Evolutionary conservation across 257 asterid genomes (phyloP).

Genomic region (Ballota nigra): DNA sequence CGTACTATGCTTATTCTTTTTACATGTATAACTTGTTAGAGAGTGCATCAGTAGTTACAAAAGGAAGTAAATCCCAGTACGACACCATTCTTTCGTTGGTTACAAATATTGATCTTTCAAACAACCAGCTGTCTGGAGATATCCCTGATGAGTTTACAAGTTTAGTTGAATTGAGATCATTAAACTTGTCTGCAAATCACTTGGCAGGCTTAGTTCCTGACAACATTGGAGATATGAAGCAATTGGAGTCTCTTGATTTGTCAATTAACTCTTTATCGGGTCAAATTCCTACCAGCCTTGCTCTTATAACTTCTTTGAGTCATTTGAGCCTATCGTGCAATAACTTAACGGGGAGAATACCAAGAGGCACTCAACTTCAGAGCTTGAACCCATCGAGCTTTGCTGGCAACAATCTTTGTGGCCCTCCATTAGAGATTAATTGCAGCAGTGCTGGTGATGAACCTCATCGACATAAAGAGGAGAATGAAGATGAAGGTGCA

Average conservation of each 20-base stretch:
- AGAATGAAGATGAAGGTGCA: no score
- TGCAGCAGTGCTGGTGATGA: not conserved
- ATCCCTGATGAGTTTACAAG: slow-evolving; percentile 21
- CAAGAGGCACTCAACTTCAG: not conserved
- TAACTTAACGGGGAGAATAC: not conserved
- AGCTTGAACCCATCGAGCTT: not conserved
- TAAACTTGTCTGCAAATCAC: not conserved
- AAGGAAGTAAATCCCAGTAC: not conserved
- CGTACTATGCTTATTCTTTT: no score
- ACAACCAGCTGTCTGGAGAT: slow-evolving; percentile 28
- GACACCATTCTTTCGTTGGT: not conserved
- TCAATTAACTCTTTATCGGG: not conserved
- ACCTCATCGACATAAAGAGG: not conserved
- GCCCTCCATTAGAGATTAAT: not conserved
- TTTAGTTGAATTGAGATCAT: not conserved
- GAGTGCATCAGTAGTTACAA: not conserved
- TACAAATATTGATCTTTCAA: not conserved
- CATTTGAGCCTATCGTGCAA: not conserved
- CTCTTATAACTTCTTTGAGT: not conserved
- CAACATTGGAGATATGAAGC: not conserved
- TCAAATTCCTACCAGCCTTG: not conserved
- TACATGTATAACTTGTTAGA: not conserved
- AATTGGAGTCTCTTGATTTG: not conserved
- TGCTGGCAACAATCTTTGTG: not conserved
- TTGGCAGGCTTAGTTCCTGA: not conserved